Conservation (phyloP, 2,329 filamentous ascomycete genomes). For the Oidium heveae region DNA sequence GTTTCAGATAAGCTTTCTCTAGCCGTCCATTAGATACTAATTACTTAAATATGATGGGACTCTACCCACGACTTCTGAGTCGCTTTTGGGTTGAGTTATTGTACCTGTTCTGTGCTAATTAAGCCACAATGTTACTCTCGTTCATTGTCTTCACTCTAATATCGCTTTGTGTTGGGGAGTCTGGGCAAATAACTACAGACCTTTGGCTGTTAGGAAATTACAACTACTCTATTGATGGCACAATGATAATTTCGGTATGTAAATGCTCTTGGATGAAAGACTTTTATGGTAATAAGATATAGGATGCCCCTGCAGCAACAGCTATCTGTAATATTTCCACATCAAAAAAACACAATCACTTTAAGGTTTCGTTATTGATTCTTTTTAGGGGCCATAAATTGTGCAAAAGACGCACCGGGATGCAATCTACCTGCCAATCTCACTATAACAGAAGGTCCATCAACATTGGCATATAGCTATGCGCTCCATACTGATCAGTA, state of each 20-base stretch:
- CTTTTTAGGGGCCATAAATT: neutral
- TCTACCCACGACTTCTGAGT: too few species aligned
- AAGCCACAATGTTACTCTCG: neutral
- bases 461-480: neutral
- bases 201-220: neutral
- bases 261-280: neutral
- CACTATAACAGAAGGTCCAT: neutral
- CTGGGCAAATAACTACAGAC: neutral
- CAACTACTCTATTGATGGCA: neutral
- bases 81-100: neutral
- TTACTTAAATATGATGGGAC: neutral
- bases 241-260: neutral
- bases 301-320: neutral
- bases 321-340: neutral
- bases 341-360: neutral
- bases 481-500: neutral
- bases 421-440: neutral
- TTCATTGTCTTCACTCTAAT: neutral
- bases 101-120: neutral
- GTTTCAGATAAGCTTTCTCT: neutral
- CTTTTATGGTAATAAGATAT: neutral
- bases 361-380: neutral
- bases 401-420: neutral
- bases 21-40: neutral
- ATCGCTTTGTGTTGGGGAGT: neutral